Percentiles rank a stretch among this genome's conserved stretches.
Evolutionary conservation across 129 eudicot species (phyloP).

Genomic region (Logfia minima): DNA sequence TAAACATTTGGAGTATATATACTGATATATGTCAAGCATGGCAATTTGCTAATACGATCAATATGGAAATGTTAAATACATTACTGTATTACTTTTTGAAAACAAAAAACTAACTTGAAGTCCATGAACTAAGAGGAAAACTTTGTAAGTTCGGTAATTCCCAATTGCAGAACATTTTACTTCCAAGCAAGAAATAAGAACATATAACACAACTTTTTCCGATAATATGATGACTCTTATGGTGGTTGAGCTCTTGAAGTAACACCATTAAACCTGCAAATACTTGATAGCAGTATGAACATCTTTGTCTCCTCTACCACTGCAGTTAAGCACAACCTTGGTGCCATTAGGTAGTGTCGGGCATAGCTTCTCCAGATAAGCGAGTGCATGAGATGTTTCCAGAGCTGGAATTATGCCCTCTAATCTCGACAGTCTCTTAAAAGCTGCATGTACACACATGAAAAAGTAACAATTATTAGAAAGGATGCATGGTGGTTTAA

Average conservation of each 20-base stretch:
- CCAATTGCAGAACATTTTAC: no score
- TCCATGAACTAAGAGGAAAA: neutral
- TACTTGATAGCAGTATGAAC: neutral
- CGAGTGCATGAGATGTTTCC: constrained; percentile 89
- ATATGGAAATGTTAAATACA: no score
- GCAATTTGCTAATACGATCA: no score
- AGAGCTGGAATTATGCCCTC: constrained; percentile 93
- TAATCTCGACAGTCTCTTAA: constrained; percentile 64
- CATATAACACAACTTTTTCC: neutral
- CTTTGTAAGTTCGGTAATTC: neutral
- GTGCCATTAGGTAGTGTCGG: constrained; percentile 76
- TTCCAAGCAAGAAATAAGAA: neutral
- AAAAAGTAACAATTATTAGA: neutral
- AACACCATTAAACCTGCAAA: neutral
- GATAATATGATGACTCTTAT: neutral
- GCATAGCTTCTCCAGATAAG: constrained; percentile 78
- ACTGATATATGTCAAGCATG: no score
- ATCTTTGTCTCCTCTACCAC: constrained; percentile 95
- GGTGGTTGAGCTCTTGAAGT: neutral
- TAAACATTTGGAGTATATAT: no score
- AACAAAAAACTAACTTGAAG: neutral
- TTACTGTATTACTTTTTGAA: neutral
- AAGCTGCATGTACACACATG: constrained; percentile 42
- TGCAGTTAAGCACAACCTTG: constrained; percentile 78
- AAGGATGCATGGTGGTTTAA: neutral